These are phyloP conservation scores for Hypoxylon rubiginosum DNA, from an alignment of 2,329 filamentous ascomycete species.

Conservation along the genomic window DNA sequence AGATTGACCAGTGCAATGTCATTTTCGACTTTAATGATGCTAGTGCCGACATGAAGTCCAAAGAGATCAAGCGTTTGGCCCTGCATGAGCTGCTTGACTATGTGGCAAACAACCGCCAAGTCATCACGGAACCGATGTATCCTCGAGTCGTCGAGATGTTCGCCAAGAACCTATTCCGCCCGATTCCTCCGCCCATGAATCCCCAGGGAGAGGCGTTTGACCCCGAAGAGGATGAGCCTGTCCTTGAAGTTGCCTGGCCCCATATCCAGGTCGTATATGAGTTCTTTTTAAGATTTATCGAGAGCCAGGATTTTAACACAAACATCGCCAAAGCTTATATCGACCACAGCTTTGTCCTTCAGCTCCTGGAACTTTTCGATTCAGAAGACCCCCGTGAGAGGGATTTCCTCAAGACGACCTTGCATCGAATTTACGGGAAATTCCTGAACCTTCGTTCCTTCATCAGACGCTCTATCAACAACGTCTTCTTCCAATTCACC, in stretches of 20 bases:
- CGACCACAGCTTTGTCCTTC: constrained; percentile 96
- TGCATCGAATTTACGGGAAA: constrained; percentile 98
- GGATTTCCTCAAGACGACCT: constrained; percentile 97
- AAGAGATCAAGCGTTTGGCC: constrained; percentile 97
- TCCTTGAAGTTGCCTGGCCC: constrained; percentile 97
- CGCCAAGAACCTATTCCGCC: constrained; percentile 96
- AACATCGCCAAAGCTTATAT: constrained; percentile 99
- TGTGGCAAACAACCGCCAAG: constrained; percentile 97
- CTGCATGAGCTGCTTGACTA: constrained; percentile 97
- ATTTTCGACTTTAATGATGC: constrained; percentile 99
- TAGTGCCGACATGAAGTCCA: constrained; percentile 98
- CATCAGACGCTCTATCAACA: constrained; percentile 98
- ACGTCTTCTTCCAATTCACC: constrained; percentile 99
- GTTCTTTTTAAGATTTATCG: constrained; percentile 98
- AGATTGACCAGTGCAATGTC: constrained; percentile 99
- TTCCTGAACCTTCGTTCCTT: constrained; percentile 98
- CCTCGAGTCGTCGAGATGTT: constrained; percentile 99
- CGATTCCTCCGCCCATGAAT: constrained; percentile 96
- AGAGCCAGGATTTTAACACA: constrained; percentile 99
- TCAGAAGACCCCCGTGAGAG: constrained; percentile 97
- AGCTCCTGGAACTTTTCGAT: constrained; percentile 97
- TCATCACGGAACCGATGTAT: constrained; percentile 99
- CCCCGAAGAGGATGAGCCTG: constrained; percentile 97
- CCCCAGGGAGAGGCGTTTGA: constrained; percentile 98
- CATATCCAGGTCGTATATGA: constrained; percentile 99